A percentile compares a stretch with the other conserved stretches of the same genome.
Evolutionary conservation across 805 yeast genomes (phyloP).

Genomic region (Ogataea glucozyma): DNA sequence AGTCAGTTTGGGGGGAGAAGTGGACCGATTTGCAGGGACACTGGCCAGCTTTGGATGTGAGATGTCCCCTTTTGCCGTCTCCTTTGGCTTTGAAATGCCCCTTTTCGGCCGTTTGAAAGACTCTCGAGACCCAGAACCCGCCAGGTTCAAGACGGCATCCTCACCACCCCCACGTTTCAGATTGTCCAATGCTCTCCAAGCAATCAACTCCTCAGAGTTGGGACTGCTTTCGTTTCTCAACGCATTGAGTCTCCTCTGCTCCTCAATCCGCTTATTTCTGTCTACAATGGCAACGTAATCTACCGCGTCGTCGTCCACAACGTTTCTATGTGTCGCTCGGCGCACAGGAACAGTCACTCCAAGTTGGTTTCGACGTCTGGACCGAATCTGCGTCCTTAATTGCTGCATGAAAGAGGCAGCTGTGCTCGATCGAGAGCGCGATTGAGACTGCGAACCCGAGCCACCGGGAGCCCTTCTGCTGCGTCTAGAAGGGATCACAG

Average conservation of each 20-base stretch:
- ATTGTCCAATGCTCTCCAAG: conserved; percentile 34
- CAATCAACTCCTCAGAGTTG: conserved; percentile 25
- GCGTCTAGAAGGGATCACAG: conserved; percentile 17
- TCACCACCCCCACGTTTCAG: conserved; percentile 17
- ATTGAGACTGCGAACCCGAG: no score
- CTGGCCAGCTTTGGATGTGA: no score
- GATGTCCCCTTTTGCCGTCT: no score
- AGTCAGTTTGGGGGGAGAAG: conserved; percentile 13
- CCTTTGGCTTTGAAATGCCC: conserved; percentile 6
- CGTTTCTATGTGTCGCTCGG: conserved; percentile 1
- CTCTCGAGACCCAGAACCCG: conserved; percentile 2
- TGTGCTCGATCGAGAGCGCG: conserved; percentile 10
- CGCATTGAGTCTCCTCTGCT: conserved; percentile 11
- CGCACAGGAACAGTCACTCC: neutral
- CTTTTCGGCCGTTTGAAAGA: conserved; percentile 20
- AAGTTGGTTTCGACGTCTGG: neutral
- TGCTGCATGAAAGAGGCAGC: conserved; percentile 21
- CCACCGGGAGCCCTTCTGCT: no score
- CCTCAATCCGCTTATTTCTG: conserved; percentile 15
- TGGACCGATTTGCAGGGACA: conserved; percentile 4
- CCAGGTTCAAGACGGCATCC: conserved; percentile 1
- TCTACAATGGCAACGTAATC: conserved; percentile 30
- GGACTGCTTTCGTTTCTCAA: conserved; percentile 4
- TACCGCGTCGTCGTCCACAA: conserved; percentile 18
- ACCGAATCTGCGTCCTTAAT: conserved; percentile 27